Conservation (phyloP, 768 basidiomycete species). For the Lactarius pseudohatsudake region DNA sequence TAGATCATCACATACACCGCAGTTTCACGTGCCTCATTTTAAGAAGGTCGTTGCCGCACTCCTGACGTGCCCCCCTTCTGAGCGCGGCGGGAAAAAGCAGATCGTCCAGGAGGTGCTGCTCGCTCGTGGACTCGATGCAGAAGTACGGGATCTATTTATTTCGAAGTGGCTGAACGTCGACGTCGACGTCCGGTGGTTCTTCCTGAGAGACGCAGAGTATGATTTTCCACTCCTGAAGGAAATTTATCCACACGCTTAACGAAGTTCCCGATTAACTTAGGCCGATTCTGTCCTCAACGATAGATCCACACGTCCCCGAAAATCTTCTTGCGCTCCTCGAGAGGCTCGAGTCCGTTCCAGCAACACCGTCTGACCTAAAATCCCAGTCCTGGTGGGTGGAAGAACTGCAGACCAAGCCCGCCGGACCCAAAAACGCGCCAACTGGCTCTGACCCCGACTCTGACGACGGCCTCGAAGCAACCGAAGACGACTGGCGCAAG, state of each 20-base stretch:
- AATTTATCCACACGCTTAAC: slow-evolving; percentile 11
- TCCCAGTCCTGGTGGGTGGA: slow-evolving; percentile 84
- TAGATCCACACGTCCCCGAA: slow-evolving; percentile 44
- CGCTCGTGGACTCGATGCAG: slow-evolving; percentile 48
- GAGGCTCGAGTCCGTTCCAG: slow-evolving; percentile 70
- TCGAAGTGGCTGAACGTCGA: slow-evolving; percentile 73
- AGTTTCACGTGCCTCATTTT: slow-evolving; percentile 70
- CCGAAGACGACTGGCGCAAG: slow-evolving; percentile 71
- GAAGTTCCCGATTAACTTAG: slow-evolving; percentile 34
- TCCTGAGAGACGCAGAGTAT: slow-evolving; percentile 76
- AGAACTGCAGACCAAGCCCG: slow-evolving; percentile 59
- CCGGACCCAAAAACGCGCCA: slow-evolving; percentile 41
- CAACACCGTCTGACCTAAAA: slow-evolving; percentile 63
- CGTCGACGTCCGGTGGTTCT: slow-evolving; percentile 89
- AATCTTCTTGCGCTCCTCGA: slow-evolving; percentile 67
- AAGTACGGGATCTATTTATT: slow-evolving; percentile 63
- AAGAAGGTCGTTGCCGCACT: slow-evolving; percentile 60
- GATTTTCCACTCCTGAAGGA: slow-evolving; percentile 31
- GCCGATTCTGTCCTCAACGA: slow-evolving; percentile 30
- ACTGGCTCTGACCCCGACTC: slow-evolving; percentile 22
- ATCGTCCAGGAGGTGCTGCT: slow-evolving; percentile 25
- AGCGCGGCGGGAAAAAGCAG: slow-evolving; percentile 32
- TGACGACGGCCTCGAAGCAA: slow-evolving; percentile 38
- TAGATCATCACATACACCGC: slow-evolving; percentile 47
- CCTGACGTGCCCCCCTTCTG: slow-evolving; percentile 59